Base-by-base conservation (phyloP, 768 basidiomycete genomes). In the Macrolepiota albuminosa region DNA sequence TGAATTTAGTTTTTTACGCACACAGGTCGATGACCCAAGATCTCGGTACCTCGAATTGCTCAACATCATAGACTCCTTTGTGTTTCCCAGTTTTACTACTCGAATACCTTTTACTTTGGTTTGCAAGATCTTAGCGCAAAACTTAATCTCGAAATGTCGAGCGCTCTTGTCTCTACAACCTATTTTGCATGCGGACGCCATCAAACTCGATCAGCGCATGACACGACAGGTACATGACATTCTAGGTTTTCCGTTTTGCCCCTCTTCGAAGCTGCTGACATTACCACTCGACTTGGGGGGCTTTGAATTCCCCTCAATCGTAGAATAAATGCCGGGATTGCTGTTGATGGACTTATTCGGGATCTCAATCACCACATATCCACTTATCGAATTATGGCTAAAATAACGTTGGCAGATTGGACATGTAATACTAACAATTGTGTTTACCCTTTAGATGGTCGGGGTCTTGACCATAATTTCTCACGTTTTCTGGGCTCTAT, bases 321-420 rank as follows among this genome's bases (percentile, higher is more conserved):
- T 1, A 49, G 62, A 1, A 61, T 71, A 2, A 72, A 72, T 53
- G 57, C 56, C 0, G 48, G 60, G 0, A 53, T 67, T 0, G 67
- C 67, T 0, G 49, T 71, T 0, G 39, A 64, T 18, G 69, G 70
- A 0, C 56, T 71, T 0, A n/a, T 24, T 6, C 60, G 67, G 0
- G 68, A 72, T 37, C 64, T 71, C 0, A 70, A 71, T 39, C 69
- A 70, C 33, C 67, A 67, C 16, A 66, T 71, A 6, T 21, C 46
- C 0, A 49, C 58, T 0, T 73, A 63, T 34, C 46, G 64, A 0
- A 58, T 31, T 2, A 63, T 67, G 65, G 64, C 64, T 4, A 26
- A 18, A 3, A 64, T 68, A 3, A 68, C 63, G 2, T 46, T 66
- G 2, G 54, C 61, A 5, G 65, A 68, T 39, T 68, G 65, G 67